Percentiles rank a stretch among this genome's conserved stretches.
These are phyloP conservation scores for Inga oerstediana DNA, from an alignment of 306 rosid genomes.

Conservation along the genomic window DNA sequence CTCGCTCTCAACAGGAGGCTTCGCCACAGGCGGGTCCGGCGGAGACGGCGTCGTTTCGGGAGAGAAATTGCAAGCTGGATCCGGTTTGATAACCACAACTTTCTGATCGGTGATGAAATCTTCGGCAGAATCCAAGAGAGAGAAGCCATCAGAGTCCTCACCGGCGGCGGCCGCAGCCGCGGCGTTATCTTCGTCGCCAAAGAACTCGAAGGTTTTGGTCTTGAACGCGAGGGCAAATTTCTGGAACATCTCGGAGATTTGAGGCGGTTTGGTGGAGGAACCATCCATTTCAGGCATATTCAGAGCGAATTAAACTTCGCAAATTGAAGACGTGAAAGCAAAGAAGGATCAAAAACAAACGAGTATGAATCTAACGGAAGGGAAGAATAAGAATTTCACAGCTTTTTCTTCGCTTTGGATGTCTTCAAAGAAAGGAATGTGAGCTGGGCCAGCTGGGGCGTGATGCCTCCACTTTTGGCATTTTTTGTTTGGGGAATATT, in stretches of 20 bases:
- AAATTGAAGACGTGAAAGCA: neutral
- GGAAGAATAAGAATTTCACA: conserved; percentile 27
- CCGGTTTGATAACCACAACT: conserved; percentile 91
- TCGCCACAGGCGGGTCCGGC: neutral
- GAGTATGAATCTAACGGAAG: neutral
- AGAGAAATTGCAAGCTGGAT: conserved; percentile 32
- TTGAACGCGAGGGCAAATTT: conserved; percentile 95
- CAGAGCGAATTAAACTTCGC: neutral
- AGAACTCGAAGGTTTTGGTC: conserved; percentile 88
- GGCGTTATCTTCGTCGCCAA: conserved; percentile 61
- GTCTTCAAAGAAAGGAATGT: conserved; percentile 63
- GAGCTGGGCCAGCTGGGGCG: conserved; percentile 9
- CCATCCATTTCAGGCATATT: conserved; percentile 65
- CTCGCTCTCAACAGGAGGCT: conserved; percentile 29
- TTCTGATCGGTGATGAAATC: conserved; percentile 91
- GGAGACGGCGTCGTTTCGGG: conserved; percentile 10
- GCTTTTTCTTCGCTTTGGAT: conserved; percentile 42
- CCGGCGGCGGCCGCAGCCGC: conserved; percentile 45
- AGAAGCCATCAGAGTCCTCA: conserved; percentile 70
- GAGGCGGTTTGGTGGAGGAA: conserved; percentile 77
- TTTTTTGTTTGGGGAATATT: neutral
- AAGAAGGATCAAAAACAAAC: neutral
- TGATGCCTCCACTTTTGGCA: neutral
- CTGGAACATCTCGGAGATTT: conserved; percentile 94
- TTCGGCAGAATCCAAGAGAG: conserved; percentile 89